A percentile compares a stretch with the other conserved stretches of the same genome.
Conservation (phyloP, 257 asterid species). For the Solanum habrochaites region DNA sequence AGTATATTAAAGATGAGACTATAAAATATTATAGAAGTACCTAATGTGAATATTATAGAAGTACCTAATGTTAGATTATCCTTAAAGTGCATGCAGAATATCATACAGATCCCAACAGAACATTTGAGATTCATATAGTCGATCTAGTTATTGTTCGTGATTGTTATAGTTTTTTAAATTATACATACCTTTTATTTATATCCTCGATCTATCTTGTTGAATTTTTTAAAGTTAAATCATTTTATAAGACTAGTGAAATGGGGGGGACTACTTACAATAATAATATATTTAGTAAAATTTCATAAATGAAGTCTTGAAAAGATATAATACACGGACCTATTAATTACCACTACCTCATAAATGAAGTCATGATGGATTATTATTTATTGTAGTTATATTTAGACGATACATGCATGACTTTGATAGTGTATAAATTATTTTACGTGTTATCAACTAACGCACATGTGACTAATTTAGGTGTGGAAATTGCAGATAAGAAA, state of each 20-base stretch:
- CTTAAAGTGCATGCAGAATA: not conserved
- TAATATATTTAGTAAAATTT: too few species aligned
- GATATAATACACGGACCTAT: too few species aligned
- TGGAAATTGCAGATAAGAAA: slow-evolving; percentile 32
- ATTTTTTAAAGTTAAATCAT: not conserved
- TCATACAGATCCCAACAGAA: not conserved
- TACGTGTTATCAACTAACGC: not conserved
- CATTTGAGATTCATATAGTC: not conserved
- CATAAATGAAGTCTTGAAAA: too few species aligned
- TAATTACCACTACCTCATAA: too few species aligned
- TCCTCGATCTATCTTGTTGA: not conserved
- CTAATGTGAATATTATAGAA: not conserved
- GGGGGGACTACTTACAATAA: not conserved
- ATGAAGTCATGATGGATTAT: not conserved
- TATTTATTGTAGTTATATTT: too few species aligned
- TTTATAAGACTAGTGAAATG: not conserved
- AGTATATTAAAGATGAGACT: not conserved
- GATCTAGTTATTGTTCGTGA: not conserved
- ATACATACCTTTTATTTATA: not conserved
- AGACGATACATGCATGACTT: not conserved
- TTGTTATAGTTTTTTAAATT: not conserved
- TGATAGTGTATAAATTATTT: not conserved
- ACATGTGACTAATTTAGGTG: not conserved
- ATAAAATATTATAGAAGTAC: not conserved
- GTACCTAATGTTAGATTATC: not conserved